These are phyloP conservation scores for Salisapilia sapeloensis DNA, from an alignment of 352 stramenopile genomes.

Conservation along the genomic window DNA sequence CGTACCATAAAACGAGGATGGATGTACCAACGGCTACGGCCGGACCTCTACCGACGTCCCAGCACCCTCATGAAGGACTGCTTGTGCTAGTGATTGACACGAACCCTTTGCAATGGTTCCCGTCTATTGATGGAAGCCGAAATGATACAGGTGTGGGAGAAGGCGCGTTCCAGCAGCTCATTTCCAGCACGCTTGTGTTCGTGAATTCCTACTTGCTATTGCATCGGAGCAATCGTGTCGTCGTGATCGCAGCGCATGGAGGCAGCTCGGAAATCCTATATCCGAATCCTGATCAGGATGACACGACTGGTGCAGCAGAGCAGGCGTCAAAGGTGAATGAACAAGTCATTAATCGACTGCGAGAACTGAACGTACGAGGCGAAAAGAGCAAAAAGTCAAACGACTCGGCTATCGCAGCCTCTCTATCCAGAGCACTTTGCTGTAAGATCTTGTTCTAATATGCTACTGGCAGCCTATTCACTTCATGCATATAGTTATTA, in stretches of 20 bases:
- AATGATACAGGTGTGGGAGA: slow-evolving; percentile 8
- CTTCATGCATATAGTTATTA: slow-evolving; percentile 43
- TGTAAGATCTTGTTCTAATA: slow-evolving; percentile 21
- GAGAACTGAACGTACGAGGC: slow-evolving; percentile 25
- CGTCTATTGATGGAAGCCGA: slow-evolving; percentile 9
- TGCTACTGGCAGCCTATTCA: not conserved
- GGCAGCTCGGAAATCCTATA: slow-evolving; percentile 60
- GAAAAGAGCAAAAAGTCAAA: slow-evolving; percentile 36
- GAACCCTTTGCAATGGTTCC: slow-evolving; percentile 58
- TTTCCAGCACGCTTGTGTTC: slow-evolving; percentile 66
- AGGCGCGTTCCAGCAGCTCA: slow-evolving; percentile 35
- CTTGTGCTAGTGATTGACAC: slow-evolving; percentile 71
- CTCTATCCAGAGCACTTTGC: slow-evolving; percentile 60
- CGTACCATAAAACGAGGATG: too few species aligned
- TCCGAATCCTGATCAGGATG: slow-evolving; percentile 37
- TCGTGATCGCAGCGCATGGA: slow-evolving; percentile 65
- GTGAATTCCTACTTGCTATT: slow-evolving; percentile 78
- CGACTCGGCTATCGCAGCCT: slow-evolving; percentile 50
- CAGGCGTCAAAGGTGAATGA: slow-evolving; percentile 58
- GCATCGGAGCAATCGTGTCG: slow-evolving; percentile 71
- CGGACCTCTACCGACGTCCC: not conserved
- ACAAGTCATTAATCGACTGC: slow-evolving; percentile 47
- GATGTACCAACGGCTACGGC: too few species aligned
- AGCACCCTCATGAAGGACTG: slow-evolving; percentile 22
- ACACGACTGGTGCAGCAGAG: slow-evolving; percentile 47